A percentile compares a stretch with the other conserved stretches of the same genome.
These are phyloP conservation scores for Musa itinerans DNA, from an alignment of 176 grass and related monocot species.

Conservation along the genomic window DNA sequence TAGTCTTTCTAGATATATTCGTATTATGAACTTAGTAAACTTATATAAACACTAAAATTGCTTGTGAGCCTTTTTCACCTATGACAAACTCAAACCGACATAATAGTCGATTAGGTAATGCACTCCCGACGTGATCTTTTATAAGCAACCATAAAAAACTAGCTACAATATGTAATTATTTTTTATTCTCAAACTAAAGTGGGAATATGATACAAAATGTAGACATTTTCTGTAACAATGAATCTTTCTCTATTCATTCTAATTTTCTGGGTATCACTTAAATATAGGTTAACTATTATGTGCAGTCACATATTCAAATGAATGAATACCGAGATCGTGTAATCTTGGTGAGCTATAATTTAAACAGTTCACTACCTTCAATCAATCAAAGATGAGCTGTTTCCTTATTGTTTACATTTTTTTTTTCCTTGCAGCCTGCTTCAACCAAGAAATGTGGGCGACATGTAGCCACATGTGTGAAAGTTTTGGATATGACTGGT, in stretches of 20 bases:
- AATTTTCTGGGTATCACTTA: not conserved
- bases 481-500: slow-evolving; percentile 95
- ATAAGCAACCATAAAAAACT: too few relatives aligned
- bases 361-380: not conserved
- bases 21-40: too few relatives aligned
- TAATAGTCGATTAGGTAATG: too few relatives aligned
- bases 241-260: slow-evolving; percentile 9
- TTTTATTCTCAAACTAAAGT: too few relatives aligned
- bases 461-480: slow-evolving; percentile 63
- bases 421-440: slow-evolving; percentile 44
- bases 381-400: slow-evolving; percentile 7
- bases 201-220: too few relatives aligned
- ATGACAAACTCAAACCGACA: too few relatives aligned
- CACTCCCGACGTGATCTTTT: too few relatives aligned
- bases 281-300: slow-evolving; percentile 71
- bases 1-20: too few relatives aligned
- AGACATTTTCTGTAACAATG: not conserved
- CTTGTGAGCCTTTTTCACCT: too few relatives aligned
- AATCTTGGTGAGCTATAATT: slow-evolving; percentile 58
- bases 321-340: slow-evolving; percentile 88
- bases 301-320: slow-evolving; percentile 94
- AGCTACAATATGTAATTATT: too few relatives aligned
- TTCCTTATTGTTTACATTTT: slow-evolving; percentile 16
- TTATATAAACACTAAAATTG: too few relatives aligned
- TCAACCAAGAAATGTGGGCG: slow-evolving; percentile 44